Evolutionary conservation across 2,329 filamentous ascomycete genomes (phyloP).

Genomic region (Pyricularia sp.): DNA sequence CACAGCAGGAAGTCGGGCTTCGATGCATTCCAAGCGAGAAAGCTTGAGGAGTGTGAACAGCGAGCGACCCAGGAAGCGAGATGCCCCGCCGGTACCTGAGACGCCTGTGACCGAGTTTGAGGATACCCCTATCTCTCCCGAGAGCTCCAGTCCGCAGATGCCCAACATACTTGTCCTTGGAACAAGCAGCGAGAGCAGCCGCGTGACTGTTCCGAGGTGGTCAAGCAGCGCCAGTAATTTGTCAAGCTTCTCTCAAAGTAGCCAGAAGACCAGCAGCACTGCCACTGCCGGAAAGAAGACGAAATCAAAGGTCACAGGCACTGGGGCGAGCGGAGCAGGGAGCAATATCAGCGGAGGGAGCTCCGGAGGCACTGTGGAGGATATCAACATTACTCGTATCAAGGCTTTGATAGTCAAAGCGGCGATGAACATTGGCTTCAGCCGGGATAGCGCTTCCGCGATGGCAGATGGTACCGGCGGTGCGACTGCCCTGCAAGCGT

Average conservation of each 20-base stretch:
- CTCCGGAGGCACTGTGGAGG: slow-evolving; percentile 43
- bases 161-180: slow-evolving; percentile 86
- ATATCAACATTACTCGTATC: slow-evolving; percentile 66
- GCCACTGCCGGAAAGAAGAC: slow-evolving; percentile 53
- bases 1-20: slow-evolving; percentile 34
- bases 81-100: slow-evolving; percentile 54
- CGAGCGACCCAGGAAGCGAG: slow-evolving; percentile 35
- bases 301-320: background rate
- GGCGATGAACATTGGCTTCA: slow-evolving; percentile 75
- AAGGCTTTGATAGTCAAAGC: slow-evolving; percentile 77
- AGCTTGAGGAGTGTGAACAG: slow-evolving; percentile 40
- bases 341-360: background rate
- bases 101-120: slow-evolving; percentile 95
- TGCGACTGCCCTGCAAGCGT: slow-evolving; percentile 55
- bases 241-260: slow-evolving; percentile 69
- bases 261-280: slow-evolving; percentile 57
- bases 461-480: slow-evolving; percentile 27
- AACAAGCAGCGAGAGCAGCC: slow-evolving; percentile 43
- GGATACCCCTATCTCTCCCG: slow-evolving; percentile 75
- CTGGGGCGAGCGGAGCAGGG: background rate
- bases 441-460: slow-evolving; percentile 42
- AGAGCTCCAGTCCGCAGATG: slow-evolving; percentile 63
- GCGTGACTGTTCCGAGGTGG: slow-evolving; percentile 42
- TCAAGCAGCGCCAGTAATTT: slow-evolving; percentile 72
- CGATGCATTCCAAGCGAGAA: slow-evolving; percentile 40